Base-by-base conservation (phyloP, 352 stramenopile genomes). In the Globisporangium cederbergense region DNA sequence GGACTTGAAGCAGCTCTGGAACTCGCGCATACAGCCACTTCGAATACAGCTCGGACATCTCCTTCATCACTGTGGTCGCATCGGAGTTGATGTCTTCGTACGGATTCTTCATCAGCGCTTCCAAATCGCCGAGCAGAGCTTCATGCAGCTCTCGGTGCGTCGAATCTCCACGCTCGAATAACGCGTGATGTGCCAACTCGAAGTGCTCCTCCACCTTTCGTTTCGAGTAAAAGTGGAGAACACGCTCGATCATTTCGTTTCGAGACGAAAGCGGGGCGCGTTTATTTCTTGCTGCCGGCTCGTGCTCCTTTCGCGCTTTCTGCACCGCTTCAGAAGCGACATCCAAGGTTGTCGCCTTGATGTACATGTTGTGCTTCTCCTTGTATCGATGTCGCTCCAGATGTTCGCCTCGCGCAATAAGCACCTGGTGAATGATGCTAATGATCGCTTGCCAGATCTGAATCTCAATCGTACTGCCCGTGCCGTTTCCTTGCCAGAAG, bases 201-300 rank as follows among this genome's bases (percentile, higher is more conserved):
- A 85, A 91, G 38, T 91, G 80, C 50, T 89, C 68, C 58, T 88
- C 74, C 5, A 86, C 67, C 49, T 88, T 88, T 32, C 82, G 68
- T 54, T 76, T 83, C 6, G 68, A 64, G 50, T 86, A 83, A 58
- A 91, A 90, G 58, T 89, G 80, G 20, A 82, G 63, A 32, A 86
- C 71, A 18, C 74, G 75, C 65, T 91, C 80, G n/a, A 85, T 75
- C 72, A 89, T 73, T 28, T 91, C 80, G 25, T 91, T 90, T 50
- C 82, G 77, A 34, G 80, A 90, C 5, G 77, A 69, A 3, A 89
- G 66, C 20, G 67, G 60, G 1, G 74, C 72, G 36, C 74, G 62
- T 13, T 83, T 66, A 7, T 56, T 42, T 42, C 51, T 56, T 14
- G 55, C 22, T 13, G 49, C 13, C 7, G 28, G 4, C 34, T 64